Percentiles rank a stretch among this genome's conserved stretches.
Conservation (phyloP, 768 basidiomycete species). For the Trametes sanguinea region DNA sequence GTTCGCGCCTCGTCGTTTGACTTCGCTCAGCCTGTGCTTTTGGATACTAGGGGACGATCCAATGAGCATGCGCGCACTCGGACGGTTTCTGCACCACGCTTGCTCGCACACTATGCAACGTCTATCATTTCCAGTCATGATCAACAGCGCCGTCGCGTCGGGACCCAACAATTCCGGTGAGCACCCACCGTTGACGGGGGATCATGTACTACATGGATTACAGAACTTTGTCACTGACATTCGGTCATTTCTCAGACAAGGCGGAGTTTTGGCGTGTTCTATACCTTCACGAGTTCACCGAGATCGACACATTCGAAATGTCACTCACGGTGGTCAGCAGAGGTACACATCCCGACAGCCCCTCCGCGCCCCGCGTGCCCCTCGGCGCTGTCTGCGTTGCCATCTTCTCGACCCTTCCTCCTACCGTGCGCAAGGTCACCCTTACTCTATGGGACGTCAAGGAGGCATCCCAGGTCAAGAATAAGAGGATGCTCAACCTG, state of each 20-base stretch:
- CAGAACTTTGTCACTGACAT: not conserved
- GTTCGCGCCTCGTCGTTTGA: not conserved
- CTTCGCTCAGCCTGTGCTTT: not conserved
- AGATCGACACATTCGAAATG: not conserved
- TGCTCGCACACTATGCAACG: not conserved
- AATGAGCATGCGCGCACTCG: not conserved
- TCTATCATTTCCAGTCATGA: not conserved
- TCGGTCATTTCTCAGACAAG: not conserved
- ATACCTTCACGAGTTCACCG: not conserved
- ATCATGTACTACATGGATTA: no score
- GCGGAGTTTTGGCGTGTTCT: not conserved
- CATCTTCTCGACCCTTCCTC: not conserved
- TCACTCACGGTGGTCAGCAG: not conserved
- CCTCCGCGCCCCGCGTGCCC: not conserved
- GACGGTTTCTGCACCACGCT: not conserved
- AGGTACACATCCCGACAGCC: not conserved
- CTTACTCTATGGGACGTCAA: not conserved
- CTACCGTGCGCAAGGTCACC: not conserved
- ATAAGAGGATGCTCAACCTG: not conserved
- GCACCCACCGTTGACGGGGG: not conserved
- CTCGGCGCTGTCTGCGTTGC: not conserved
- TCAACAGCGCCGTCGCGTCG: not conserved
- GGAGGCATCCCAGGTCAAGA: not conserved
- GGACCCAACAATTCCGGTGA: not conserved
- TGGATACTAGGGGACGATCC: not conserved